Percentiles rank a stretch among this genome's conserved stretches.
phyloP scores from a whole-genome alignment of 768 basidiomycete species.

The Russula virescens region DNA sequence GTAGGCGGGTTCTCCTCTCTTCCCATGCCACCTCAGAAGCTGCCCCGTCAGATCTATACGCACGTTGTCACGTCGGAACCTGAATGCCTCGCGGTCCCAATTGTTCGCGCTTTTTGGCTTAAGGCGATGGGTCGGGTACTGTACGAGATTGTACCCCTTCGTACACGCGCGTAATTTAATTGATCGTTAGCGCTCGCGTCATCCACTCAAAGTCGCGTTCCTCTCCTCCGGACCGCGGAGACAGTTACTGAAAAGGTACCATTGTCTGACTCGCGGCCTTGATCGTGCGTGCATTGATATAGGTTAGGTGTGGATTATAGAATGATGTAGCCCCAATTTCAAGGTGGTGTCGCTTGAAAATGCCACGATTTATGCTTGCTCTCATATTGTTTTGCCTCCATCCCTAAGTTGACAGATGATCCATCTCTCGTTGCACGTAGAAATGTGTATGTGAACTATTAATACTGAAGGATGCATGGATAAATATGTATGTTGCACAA shows the following conservation, averaged over 20 bases:
- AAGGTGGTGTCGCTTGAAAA: background rate
- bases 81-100: constrained; percentile 1
- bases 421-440: background rate
- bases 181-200: background rate
- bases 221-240: background rate
- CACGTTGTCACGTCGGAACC: constrained; percentile 2
- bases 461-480: background rate
- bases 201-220: too few species aligned
- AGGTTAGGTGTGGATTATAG: too few species aligned
- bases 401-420: too few species aligned
- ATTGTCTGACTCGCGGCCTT: too few species aligned
- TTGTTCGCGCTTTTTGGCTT: constrained; percentile 20
- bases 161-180: background rate
- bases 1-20: too few species aligned
- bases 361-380: background rate
- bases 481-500: background rate
- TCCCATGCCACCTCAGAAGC: background rate
- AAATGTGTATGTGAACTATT: background rate
- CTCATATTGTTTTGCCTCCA: too few species aligned
- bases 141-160: background rate
- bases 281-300: too few species aligned
- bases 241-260: background rate
- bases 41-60: background rate
- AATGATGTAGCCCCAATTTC: too few species aligned
- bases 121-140: background rate